Base-by-base conservation (phyloP, 2,329 filamentous ascomycete species). In the Helotiales sp. region DNA sequence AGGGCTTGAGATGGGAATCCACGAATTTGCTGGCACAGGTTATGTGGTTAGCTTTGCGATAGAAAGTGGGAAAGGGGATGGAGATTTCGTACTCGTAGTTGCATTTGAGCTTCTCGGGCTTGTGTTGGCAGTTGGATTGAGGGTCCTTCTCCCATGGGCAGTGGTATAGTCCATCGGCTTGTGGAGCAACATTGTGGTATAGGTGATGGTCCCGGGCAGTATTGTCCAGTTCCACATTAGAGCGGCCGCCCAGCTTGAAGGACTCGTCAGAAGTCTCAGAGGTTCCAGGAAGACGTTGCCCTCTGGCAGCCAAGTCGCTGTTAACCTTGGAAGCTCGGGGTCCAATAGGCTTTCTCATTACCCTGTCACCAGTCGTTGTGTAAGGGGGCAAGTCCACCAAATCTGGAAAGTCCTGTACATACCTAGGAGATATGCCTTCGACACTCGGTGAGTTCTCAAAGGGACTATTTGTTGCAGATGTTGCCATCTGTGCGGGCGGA, bases 31-130 rank as follows among this genome's bases (percentile, higher is more conserved):
- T 97, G 78, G 58, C 22, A 57, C 61, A 47, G 49, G 32, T 55
- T 59, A 67, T 57, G 45, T 69, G 52, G 65, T 77, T 74, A 77
- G 75, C 70, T 65, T 69, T 69, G 61, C 55, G 50, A 49, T 43
- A 26, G 26, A 63, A 43, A 24, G 30, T 30, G 28, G 43, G 62
- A 50, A 22, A 26, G 15, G 15, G 7, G n/a, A n/a, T 45, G 37
- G 20, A 68, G 57, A 54, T n/a, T 26, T 52, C 93, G 87, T 90
- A 97, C 94, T 97, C 94, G 78, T 97, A 98, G 82, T 97, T 97
- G 89, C 95, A 97, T 87, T 97, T 97, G 75, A 98, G 91, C 83
- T 96, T 96, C 77, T 96, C 96, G 47, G 94, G 89, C 82, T 92
- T 92, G 88, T 97, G 95, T 80, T 87, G 91, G 87, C 95, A 98